Evolutionary conservation across 108 stramenopile genomes (phyloP), one percentile per base, ranked within the genome.

Genomic region (Cyclostephanos tholiformis): DNA sequence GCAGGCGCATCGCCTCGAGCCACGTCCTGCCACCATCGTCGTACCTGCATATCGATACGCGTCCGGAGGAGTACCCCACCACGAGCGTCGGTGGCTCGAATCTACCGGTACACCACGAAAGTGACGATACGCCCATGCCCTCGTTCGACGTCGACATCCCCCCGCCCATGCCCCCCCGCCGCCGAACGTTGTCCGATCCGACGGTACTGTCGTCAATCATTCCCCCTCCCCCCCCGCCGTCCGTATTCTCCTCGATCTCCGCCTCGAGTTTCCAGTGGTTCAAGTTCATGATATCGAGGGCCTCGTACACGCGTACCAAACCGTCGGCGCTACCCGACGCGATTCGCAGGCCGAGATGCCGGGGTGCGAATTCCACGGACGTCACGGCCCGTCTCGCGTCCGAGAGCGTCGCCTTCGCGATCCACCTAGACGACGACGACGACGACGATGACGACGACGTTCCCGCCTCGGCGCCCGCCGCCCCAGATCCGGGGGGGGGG

Each of bases 251-350:
- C 67, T 89, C 60, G 80, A 87, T 64, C 78, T 73, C 87, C 11
- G 87, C 91, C 22, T 85, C 79, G 49, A 95, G 46, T 17, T 93
- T 83, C 98, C 98, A 98, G 68, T 92, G 88, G 11, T 86, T 77
- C 62, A 95, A 67, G 78, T 96, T 94, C 86, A 91, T 90, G n/a
- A 91, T 83, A 84, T 97, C 96, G 10, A 91, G 82, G n/a, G 96
- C 97, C 79, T 92, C 90, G 71, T 97, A 96, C 29, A 95, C 86
- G 17, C 95, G 82, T 9, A 96, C 91, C 44, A 73, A 66, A 9
- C 97, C 97, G 78, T 98, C 98, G 9, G 94, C 91, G 53, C 86
- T 85, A 9, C 90, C 96, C 0, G 93, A 89, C 0, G 98, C 98
- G 8, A 98, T 71, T 59, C 89, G 88, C 25, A 98, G 72, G 36